Base-by-base conservation (phyloP, 2,329 filamentous ascomycete genomes). In the Trichophyton verrucosum region DNA sequence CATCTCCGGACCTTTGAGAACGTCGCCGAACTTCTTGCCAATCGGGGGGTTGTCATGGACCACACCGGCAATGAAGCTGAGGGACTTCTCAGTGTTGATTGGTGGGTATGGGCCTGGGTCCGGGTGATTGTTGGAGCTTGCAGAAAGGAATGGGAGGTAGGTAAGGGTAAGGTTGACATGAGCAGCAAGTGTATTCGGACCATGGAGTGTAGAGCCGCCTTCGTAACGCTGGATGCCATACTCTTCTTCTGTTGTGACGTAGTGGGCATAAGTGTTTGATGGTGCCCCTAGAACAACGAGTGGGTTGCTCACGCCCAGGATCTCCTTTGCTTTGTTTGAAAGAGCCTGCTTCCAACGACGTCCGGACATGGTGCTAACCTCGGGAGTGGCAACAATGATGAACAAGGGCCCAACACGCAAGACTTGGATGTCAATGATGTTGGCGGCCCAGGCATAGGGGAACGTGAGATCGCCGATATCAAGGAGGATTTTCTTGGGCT, bases 291-390 rank as follows among this genome's bases (percentile, higher is more conserved):
- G 78, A 1, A 96, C 87, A 2, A 95, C 89, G n/a, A 89, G 70
- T 0, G 88, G 87, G 1, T 78, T 69, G 2, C 68, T 65, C 53
- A 85, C 78, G 0, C 78, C 74, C 3, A 80, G 72, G 1, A 79
- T 68, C 8, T 81, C 78, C 0, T 76, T 74, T 6, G 82, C 80
- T n/a, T 79, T 78, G 17, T 78, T 75, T 1, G 77, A 73, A 15
- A 95, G 80, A 0, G 88, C 86, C 36, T 83, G 80, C 69, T 86
- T 88, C 91, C 92, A 96, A 27, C 92, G 83, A 22, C 91, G 82
- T 0, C 91, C 91, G 1, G 89, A 83, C 92, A 96, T 97, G 3
- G 91, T 96, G 0, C 88, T 94, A 0, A 88, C 90, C 73, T 96
- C 92, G 33, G 90, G 90, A 0, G 91, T 87, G 36, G 87, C 87